Percentiles rank a stretch among this genome's conserved stretches.
phyloP scores from a whole-genome alignment of 176 grass and related monocot genomes.

The Ensete ventricosum region DNA sequence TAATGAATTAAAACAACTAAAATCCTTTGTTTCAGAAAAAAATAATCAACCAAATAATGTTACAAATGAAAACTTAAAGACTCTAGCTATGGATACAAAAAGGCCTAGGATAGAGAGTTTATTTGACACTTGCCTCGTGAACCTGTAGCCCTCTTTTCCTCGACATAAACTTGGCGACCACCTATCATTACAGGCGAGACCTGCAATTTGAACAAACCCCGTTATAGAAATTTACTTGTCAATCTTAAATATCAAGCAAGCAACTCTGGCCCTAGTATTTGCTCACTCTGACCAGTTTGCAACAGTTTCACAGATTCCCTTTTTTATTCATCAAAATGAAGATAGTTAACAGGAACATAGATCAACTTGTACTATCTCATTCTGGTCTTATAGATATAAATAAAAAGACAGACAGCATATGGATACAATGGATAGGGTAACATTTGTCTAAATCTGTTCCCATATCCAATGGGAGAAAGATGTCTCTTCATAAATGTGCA shows the following conservation, averaged over 20 bases:
- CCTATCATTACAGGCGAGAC: conserved; percentile 70
- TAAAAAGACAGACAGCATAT: too few species aligned
- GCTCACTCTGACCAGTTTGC: not conserved
- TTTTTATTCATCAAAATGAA: not conserved
- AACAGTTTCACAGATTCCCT: not conserved
- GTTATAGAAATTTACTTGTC: not conserved
- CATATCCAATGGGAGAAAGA: too few species aligned
- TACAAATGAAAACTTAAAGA: too few species aligned
- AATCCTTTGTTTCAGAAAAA: too few species aligned
- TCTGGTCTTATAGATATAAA: too few species aligned
- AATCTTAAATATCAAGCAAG: not conserved
- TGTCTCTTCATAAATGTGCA: too few species aligned
- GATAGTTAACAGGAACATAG: too few species aligned
- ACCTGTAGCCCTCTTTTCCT: conserved; percentile 78
- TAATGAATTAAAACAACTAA: too few species aligned
- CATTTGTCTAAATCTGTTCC: too few species aligned
- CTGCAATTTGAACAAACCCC: conserved; percentile 22
- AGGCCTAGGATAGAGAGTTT: not conserved
- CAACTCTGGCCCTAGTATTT: not conserved
- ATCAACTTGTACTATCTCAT: too few species aligned
- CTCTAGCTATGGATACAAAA: not conserved
- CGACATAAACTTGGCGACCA: conserved; percentile 54
- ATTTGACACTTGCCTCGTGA: conserved; percentile 43
- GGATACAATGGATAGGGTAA: too few species aligned
- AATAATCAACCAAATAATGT: too few species aligned